Evolutionary conservation across 208 protist genomes (phyloP), one percentile per base, ranked within the genome.

Genomic region (Crithidia bombi): DNA sequence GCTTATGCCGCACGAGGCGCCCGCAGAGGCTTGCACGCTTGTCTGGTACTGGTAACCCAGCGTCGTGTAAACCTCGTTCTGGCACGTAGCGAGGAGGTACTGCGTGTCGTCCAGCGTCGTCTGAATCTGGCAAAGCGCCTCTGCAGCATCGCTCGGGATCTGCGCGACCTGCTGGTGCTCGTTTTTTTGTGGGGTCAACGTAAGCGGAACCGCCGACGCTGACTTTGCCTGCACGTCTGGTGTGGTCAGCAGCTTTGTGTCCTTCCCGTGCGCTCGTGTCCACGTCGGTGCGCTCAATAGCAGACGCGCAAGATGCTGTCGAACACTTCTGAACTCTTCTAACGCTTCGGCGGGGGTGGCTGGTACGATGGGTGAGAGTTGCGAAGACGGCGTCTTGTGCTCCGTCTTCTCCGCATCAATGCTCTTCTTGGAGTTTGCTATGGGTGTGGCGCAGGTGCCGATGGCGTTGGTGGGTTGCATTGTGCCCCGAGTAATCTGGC

Each of bases 51-150:
- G 12, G 3, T 11, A 44, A 28, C 36, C 33, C 28, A 69, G 17
- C 25, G 51, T 0, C 23, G 15, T n/a, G 26, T 33, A 43, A 7
- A 75, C 35, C 44, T 44, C 62, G 12, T 41, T 36, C 43, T 56
- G 43, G 15, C 35, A 69, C 5, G 44, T 21, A 5, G 25, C 38
- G 12, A 58, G 19, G 15, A 75, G 6, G 15, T 54, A 50, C n/a
- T 56, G 61, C 26, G 54, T 65, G 52, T 68, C 56, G 14, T 75
- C 69, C 11, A 69, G 38, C 1, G 39, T 57, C 4, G 41, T 58
- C 12, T 69, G 52, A 25, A 75, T 38, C 5, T 33, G 10, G 50
- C 26, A 39, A n/a, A 69, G 44, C 1, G 62, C 32, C 1, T 65
- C 52, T 1, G 35, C 19, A 17, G 41, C 54, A 5, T 58, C 30